A percentile compares a stretch with the other conserved stretches of the same genome.
These are phyloP conservation scores for Fusarium pilosicola DNA, from an alignment of 2,329 filamentous ascomycete genomes.

Conservation along the genomic window DNA sequence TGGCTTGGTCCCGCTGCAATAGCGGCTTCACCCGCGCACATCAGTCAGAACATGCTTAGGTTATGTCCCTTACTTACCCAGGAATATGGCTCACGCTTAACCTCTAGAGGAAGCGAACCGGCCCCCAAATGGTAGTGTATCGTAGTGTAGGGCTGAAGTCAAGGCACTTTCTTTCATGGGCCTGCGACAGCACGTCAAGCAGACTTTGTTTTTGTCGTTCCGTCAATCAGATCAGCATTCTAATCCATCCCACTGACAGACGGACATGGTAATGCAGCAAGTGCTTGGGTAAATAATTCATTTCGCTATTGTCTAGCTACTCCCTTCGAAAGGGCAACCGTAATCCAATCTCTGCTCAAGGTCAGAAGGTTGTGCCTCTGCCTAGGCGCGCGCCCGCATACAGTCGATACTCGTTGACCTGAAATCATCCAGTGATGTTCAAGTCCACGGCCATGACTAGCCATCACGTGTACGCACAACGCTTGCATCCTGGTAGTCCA, in stretches of 20 bases:
- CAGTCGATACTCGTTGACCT: not conserved
- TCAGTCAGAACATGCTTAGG: slow-evolving; percentile 16
- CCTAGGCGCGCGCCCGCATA: not conserved
- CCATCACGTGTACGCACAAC: not conserved
- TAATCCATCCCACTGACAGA: not conserved
- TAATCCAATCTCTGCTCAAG: slow-evolving; percentile 13
- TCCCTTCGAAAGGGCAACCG: not conserved
- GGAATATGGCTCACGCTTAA: slow-evolving; percentile 39
- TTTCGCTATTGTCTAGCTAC: slow-evolving; percentile 7
- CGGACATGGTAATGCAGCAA: not conserved
- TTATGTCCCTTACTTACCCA: slow-evolving; percentile 10
- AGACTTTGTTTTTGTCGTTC: not conserved
- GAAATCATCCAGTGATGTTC: slow-evolving; percentile 10
- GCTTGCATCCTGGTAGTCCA: slow-evolving; percentile 15
- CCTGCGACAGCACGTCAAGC: not conserved
- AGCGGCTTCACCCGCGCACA: slow-evolving; percentile 41
- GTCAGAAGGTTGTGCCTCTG: slow-evolving; percentile 34
- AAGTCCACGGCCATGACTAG: not conserved
- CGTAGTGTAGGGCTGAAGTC: slow-evolving; percentile 37
- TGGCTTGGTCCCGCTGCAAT: slow-evolving; percentile 34
- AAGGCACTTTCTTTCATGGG: slow-evolving; percentile 4
- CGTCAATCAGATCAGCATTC: not conserved
- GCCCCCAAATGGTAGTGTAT: slow-evolving; percentile 29
- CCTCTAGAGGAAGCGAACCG: slow-evolving; percentile 42
- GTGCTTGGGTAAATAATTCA: not conserved